Conservation (phyloP, 768 basidiomycete genomes). For the Russula emetica region DNA sequence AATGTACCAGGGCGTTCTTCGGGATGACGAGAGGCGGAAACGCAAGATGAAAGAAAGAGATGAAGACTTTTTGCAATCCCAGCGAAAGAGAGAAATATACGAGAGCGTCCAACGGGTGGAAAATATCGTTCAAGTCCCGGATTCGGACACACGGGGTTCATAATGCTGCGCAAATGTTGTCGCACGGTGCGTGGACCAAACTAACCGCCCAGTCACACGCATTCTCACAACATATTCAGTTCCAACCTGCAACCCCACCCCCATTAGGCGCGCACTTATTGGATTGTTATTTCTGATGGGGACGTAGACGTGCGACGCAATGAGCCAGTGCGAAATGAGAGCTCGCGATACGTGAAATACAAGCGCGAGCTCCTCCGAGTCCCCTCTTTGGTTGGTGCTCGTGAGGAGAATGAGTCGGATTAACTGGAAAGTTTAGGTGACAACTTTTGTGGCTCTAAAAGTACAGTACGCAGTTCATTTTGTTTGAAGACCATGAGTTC, state of each 20-base stretch:
- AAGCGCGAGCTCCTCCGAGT: not conserved
- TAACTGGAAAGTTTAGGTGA: not conserved
- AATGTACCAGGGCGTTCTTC: slow-evolving; percentile 88
- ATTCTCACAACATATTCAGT: not conserved
- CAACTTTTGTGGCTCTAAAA: not conserved
- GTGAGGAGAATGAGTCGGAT: not conserved
- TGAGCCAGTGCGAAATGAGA: not conserved
- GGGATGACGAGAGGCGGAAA: slow-evolving; percentile 77
- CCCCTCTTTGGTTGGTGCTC: not conserved
- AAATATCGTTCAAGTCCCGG: not conserved
- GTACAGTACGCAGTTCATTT: not conserved
- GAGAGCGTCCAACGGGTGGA: slow-evolving; percentile 48
- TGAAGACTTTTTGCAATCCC: slow-evolving; percentile 57
- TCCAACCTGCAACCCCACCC: not conserved
- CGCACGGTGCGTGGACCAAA: not conserved
- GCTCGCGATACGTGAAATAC: not conserved
- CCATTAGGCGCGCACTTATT: not conserved
- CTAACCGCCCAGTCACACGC: not conserved
- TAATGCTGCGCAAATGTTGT: not conserved
- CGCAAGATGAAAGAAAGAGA: slow-evolving; percentile 68
- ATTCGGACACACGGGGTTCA: not conserved
- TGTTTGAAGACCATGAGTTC: not conserved
- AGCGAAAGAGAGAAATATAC: slow-evolving; percentile 59
- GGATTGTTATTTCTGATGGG: not conserved
- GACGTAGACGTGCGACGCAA: not conserved